Base-by-base conservation (phyloP, 495 filamentous ascomycete species). In the Neurospora hispaniola region DNA sequence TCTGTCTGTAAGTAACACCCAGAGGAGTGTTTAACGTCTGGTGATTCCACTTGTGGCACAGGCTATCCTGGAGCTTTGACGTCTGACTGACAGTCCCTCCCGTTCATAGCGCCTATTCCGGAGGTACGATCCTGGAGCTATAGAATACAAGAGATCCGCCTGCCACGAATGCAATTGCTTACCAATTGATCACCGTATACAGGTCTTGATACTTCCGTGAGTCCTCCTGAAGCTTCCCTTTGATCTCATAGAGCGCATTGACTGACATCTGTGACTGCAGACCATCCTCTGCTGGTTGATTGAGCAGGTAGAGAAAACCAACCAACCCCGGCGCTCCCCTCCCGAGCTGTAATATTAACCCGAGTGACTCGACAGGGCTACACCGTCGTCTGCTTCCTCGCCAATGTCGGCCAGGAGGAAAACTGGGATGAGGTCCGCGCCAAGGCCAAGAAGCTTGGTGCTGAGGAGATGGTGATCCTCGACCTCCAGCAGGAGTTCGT, bases 401-500 rank as follows among this genome's bases (percentile, higher is more conserved):
- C 90, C 84, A 85, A 91, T 82, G 87, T 92, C 78, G 82, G 82
- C 70, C 82, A 84, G 77, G 76, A 81, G 71, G 82, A 84, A 75
- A 81, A 84, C 78, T 84, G 71, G 71, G 77, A 71, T 12, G 82
- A 68, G 42, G 89, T 93, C 77, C 88, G 89, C 80, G 80, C 80
- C 77, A 91, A 91, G 84, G 91, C 91, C 1, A 78, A 89, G 76
- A 88, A 89, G 81, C 86, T 95, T 73, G 91, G 91, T 71, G 91
- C 91, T 72, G 83, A 84, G 77, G 84, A 85, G 74, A 86, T 89
- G 81, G 81, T 90, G 78, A 85, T 92, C 76, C 82, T 86, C 76
- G 88, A 93, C 80, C 85, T 97, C 73, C 88, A 90, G 77, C 84
- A 83, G 75, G 90, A 94, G 81, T 94, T 97, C 76, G 88, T 96